Percentiles rank a stretch among this genome's conserved stretches.
Conservation (phyloP, 2,329 filamentous ascomycete genomes). For the Samsoniella hepiali region DNA sequence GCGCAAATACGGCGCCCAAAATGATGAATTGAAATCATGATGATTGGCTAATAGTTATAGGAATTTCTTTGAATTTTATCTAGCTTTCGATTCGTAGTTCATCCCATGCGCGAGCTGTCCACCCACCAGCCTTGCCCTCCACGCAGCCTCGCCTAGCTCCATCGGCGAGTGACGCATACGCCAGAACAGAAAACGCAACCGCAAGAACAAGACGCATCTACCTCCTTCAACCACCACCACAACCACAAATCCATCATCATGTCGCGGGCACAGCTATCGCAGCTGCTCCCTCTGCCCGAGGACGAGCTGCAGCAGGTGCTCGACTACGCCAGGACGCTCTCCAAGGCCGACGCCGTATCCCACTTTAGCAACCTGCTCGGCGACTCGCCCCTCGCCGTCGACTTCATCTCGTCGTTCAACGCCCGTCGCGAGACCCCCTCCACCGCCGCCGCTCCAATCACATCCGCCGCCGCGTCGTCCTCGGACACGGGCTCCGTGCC, state of each 20-base stretch:
- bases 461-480: conserved; percentile 26
- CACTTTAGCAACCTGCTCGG: conserved; percentile 88
- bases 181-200: neutral
- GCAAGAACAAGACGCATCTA: neutral
- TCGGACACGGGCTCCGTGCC: conserved; percentile 42
- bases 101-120: neutral
- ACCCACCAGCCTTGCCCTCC: neutral
- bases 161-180: conserved; percentile 15
- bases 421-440: conserved; percentile 49
- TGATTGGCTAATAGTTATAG: too few relatives aligned
- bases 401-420: conserved; percentile 82
- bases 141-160: neutral
- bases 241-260: conserved; percentile 32
- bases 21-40: too few relatives aligned
- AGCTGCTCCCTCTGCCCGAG: conserved; percentile 79
- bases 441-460: conserved; percentile 23
- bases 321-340: conserved; percentile 73
- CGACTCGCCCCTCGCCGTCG: conserved; percentile 71
- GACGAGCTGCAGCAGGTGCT: conserved; percentile 81
- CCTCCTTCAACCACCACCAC: neutral
- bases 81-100: too few relatives aligned
- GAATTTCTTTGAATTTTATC: too few relatives aligned
- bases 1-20: too few relatives aligned
- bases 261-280: conserved; percentile 66
- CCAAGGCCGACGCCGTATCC: conserved; percentile 72